These are phyloP conservation scores for Cladosporium austrohemisphaericum DNA, from an alignment of 2,329 filamentous ascomycete genomes.

Conservation along the genomic window DNA sequence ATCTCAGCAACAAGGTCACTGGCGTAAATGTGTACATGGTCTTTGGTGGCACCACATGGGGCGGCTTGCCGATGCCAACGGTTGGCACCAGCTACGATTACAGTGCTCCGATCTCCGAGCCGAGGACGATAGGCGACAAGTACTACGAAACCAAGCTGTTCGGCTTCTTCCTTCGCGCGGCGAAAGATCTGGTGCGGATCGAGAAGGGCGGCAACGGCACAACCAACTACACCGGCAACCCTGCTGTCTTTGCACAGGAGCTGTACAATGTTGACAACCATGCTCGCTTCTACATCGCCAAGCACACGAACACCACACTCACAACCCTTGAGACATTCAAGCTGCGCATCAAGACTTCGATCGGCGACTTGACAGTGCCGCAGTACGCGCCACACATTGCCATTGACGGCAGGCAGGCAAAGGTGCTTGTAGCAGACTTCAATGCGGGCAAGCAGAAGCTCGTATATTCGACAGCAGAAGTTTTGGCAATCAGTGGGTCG, in stretches of 20 bases:
- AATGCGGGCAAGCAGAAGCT: constrained; percentile 49
- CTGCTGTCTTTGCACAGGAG: constrained; percentile 51
- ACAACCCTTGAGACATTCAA: constrained; percentile 52
- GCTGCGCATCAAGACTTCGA: constrained; percentile 54
- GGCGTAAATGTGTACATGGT: constrained; percentile 63
- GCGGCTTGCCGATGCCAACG: constrained; percentile 54
- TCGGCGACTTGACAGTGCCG: constrained; percentile 53
- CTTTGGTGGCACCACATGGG: constrained; percentile 64
- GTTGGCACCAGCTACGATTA: constrained; percentile 63
- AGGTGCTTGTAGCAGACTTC: constrained; percentile 61
- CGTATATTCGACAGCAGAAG: constrained; percentile 55
- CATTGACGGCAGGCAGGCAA: constrained; percentile 59
- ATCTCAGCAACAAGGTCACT: constrained; percentile 57
- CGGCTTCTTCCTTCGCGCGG: constrained; percentile 57
- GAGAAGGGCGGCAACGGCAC: constrained; percentile 49
- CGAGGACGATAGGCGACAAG: constrained; percentile 55
- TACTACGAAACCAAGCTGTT: constrained; percentile 62
- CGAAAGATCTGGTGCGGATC: constrained; percentile 55
- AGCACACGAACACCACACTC: constrained; percentile 53
- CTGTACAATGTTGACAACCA: constrained; percentile 57
- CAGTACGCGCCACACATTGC: constrained; percentile 47
- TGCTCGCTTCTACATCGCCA: constrained; percentile 57
- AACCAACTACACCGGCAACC: constrained; percentile 48
- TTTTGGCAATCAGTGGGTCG: constrained; percentile 45
- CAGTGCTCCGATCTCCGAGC: constrained; percentile 58